These are phyloP conservation scores for Suhomyces faveliae DNA, from an alignment of 805 yeast genomes.

Conservation along the genomic window DNA sequence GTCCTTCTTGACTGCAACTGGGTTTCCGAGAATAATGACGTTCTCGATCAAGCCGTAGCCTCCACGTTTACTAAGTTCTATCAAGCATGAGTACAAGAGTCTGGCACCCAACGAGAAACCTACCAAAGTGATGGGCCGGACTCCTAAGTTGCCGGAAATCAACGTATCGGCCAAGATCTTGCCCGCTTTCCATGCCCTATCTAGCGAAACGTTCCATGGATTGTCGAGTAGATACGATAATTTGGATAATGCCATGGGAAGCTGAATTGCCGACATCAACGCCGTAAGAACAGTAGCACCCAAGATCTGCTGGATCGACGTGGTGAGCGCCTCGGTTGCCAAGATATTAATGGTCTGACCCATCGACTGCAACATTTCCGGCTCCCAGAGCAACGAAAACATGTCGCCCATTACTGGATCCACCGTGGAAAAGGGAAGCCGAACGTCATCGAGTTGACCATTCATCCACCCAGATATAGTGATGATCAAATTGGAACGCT, in stretches of 20 bases:
- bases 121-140: slow-evolving; percentile 84
- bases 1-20: slow-evolving; percentile 75
- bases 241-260: slow-evolving; percentile 89
- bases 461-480: slow-evolving; percentile 98
- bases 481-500: slow-evolving; percentile 78
- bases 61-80: slow-evolving; percentile 80
- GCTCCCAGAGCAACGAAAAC: slow-evolving; percentile 93
- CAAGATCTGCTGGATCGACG: slow-evolving; percentile 90
- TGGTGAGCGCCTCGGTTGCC: slow-evolving; percentile 90
- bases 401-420: slow-evolving; percentile 98
- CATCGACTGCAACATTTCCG: slow-evolving; percentile 91
- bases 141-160: slow-evolving; percentile 83
- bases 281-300: slow-evolving; percentile 90
- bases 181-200: slow-evolving; percentile 97
- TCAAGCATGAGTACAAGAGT: slow-evolving; percentile 82
- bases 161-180: slow-evolving; percentile 86
- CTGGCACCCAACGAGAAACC: slow-evolving; percentile 95
- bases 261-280: slow-evolving; percentile 87
- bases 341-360: slow-evolving; percentile 94
- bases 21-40: slow-evolving; percentile 85
- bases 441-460: slow-evolving; percentile 90
- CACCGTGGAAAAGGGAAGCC: slow-evolving; percentile 92
- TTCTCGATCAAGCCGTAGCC: slow-evolving; percentile 88
- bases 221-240: slow-evolving; percentile 87
- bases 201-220: slow-evolving; percentile 97